phyloP scores from a whole-genome alignment of 2,329 filamentous ascomycete species.

The Cordyceps cateniannulata region DNA sequence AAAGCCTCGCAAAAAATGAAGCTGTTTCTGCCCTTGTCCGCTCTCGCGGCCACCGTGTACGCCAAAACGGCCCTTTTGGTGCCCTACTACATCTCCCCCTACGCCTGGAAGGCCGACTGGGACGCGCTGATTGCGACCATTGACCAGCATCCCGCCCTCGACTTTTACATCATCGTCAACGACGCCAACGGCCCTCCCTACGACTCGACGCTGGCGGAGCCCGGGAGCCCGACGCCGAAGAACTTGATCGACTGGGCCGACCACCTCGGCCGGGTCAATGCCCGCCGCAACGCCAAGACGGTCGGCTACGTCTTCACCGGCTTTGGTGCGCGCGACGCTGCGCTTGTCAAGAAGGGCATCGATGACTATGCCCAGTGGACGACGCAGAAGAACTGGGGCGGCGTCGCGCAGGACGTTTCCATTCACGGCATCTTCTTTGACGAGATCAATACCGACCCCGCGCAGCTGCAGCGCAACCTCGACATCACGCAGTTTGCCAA shows the following conservation, averaged over 20 bases:
- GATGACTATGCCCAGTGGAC: background rate
- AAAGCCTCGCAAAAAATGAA: background rate
- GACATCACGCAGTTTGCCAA: background rate
- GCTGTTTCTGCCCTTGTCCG: background rate
- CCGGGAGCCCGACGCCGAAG: background rate
- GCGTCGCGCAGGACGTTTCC: background rate
- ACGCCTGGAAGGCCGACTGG: background rate
- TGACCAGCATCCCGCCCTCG: background rate
- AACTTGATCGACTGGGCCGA: background rate
- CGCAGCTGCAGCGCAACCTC: background rate
- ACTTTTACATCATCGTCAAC: conserved; percentile 7
- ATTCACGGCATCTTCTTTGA: conserved; percentile 9
- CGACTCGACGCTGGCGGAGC: background rate
- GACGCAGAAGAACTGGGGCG: background rate
- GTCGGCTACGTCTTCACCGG: background rate
- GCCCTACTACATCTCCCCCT: conserved; percentile 1
- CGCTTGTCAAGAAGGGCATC: background rate
- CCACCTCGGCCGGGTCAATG: background rate
- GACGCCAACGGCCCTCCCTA: background rate
- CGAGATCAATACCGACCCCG: background rate
- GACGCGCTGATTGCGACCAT: background rate
- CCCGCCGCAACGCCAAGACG: background rate
- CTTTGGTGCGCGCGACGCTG: background rate
- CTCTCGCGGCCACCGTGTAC: background rate
- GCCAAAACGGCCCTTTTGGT: conserved; percentile 3